Evolutionary conservation across 345 rosid genomes (phyloP).

Genomic region (Gossypium anomalum): DNA sequence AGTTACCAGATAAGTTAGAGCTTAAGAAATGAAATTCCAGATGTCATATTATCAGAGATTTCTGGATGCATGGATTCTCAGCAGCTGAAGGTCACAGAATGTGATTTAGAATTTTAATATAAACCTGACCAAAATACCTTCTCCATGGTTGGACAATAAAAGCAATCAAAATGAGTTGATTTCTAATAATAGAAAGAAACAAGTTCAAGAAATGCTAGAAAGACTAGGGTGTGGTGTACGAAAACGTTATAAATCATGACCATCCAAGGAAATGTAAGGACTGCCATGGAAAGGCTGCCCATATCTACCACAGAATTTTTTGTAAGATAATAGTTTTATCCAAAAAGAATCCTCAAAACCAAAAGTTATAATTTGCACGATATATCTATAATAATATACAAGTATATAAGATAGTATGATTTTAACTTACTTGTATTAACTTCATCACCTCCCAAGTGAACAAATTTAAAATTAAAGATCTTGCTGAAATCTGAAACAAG

Average conservation of each 20-base stretch:
- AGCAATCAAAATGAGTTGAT: neutral
- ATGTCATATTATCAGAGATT: neutral
- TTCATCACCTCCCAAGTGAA: conserved; percentile 88
- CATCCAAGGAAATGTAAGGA: neutral
- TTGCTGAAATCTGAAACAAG: conserved; percentile 44
- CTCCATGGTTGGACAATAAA: neutral
- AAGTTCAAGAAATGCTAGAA: neutral
- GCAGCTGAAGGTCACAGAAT: neutral
- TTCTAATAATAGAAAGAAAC: neutral
- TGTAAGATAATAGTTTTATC: neutral
- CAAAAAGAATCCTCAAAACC: neutral
- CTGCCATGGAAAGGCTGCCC: neutral
- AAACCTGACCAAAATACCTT: neutral
- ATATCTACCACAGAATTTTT: neutral
- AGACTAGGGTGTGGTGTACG: neutral
- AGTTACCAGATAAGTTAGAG: neutral
- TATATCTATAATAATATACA: neutral
- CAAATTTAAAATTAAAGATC: conserved; percentile 63
- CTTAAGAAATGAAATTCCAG: neutral
- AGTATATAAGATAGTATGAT: neutral
- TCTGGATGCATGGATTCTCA: neutral
- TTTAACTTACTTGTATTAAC: conserved; percentile 55
- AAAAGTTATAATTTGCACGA: neutral
- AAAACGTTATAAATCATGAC: neutral
- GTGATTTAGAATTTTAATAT: neutral